Base-by-base conservation (phyloP, 805 yeast species). In the Saccharomycopsis amapae region DNA sequence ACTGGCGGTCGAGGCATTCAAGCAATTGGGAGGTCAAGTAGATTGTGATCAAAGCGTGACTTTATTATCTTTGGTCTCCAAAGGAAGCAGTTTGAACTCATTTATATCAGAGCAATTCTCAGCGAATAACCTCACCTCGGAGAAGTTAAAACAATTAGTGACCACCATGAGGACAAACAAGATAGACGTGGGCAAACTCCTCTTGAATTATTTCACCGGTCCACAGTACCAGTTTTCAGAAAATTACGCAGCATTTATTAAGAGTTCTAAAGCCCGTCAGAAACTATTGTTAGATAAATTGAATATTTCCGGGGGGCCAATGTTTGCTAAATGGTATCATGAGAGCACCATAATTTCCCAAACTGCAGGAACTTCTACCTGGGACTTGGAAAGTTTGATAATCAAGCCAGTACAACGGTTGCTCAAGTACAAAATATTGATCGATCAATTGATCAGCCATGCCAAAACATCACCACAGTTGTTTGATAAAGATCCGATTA, bases 321-420 rank as follows among this genome's bases (percentile, higher is more conserved):
- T 50, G 1, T 41, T 58, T 37, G 51, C 51, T 13, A 45, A 48
- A 13, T 68, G 73, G 73, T 56, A 68, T 10, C 40, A 52, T 4
- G 58, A 57, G 25, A 58, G 69, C 39, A 49, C 54, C 12, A 52
- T 48, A 20, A 52, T 59, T 17, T 58, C 61, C 12, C 49, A 56
- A 34, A 36, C 48, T 9, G 42, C 36, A 7, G 30, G 51, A 25
- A 62, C 71, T 2, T 59, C 61, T 1, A 65, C 68, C 1, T 64
- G 71, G 68, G 62, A 69, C 20, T 53, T 70, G 35, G 71, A 68
- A 39, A 56, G 66, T 4, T 55, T 72, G 28, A 52, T 73, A 18
- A 60, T 63, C 39, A 67, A 65, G 48, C 78, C 78, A 0, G 62
- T 73, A 4, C 75, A 72, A 53, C 55, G 76, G 28, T 49, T 73